phyloP scores from a whole-genome alignment of 768 basidiomycete species.

The Leucogyrophana mollusca region DNA sequence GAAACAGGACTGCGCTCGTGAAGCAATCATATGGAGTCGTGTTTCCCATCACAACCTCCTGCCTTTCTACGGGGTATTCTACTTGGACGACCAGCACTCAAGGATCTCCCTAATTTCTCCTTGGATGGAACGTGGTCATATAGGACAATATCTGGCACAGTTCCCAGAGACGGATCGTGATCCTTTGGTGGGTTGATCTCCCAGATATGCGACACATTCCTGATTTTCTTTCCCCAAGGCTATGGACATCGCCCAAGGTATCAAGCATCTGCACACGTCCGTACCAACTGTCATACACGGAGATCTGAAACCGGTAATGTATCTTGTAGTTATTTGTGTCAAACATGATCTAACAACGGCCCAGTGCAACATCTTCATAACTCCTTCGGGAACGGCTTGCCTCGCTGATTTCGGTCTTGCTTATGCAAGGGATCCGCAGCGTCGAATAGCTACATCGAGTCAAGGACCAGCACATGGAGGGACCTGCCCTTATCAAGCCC shows the following conservation, averaged over 20 bases:
- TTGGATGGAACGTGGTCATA: constrained; percentile 14
- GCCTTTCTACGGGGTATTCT: constrained; percentile 14
- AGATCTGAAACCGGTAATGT: constrained; percentile 16
- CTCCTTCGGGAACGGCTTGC: constrained; percentile 13
- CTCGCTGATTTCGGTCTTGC: constrained; percentile 16
- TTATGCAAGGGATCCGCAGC: constrained; percentile 7
- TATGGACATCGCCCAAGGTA: constrained; percentile 7
- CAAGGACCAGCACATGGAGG: background rate
- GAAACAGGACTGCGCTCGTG: constrained; percentile 11
- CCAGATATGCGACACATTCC: constrained; percentile 1
- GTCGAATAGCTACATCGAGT: no score
- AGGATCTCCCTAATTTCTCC: constrained; percentile 1
- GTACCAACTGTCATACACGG: constrained; percentile 11
- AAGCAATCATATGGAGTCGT: constrained; percentile 18
- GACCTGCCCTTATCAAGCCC: background rate
- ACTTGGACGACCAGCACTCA: background rate
- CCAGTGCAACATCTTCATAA: constrained; percentile 15
- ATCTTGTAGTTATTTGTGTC: no score
- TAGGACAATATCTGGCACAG: constrained; percentile 8
- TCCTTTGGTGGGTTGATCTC: constrained; percentile 4
- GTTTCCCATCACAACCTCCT: constrained; percentile 18
- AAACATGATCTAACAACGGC: no score
- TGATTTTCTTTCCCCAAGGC: constrained; percentile 1
- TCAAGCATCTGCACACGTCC: constrained; percentile 13
- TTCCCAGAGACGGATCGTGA: background rate